Evolutionary conservation across 768 basidiomycete species (phyloP).

Genomic region (Mycena latifolia): DNA sequence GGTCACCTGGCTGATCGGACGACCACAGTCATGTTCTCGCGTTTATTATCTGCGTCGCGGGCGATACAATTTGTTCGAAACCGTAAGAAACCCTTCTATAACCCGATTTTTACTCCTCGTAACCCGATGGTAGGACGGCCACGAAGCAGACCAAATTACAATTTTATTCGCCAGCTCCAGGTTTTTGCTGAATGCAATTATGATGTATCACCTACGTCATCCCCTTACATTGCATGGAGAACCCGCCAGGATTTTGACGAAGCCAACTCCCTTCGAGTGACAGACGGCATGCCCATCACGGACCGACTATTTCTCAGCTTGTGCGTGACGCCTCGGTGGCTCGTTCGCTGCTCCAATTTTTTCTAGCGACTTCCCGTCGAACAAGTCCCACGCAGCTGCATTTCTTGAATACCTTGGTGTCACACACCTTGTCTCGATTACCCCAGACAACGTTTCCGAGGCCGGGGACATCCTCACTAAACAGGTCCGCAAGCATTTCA

Average conservation of each 20-base stretch:
- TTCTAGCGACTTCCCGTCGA: slow-evolving; percentile 53
- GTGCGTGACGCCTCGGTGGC: slow-evolving; percentile 44
- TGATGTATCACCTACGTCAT: slow-evolving; percentile 42
- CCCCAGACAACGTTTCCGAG: slow-evolving; percentile 49
- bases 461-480: slow-evolving; percentile 34
- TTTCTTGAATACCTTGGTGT: slow-evolving; percentile 51
- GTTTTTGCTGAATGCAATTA: slow-evolving; percentile 53
- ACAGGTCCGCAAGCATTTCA: slow-evolving; percentile 49
- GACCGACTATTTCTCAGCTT: slow-evolving; percentile 52
- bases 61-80: slow-evolving; percentile 49
- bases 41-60: slow-evolving; percentile 44
- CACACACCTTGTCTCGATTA: slow-evolving; percentile 55
- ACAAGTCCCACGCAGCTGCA: slow-evolving; percentile 46
- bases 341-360: background rate
- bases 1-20: background rate
- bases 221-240: slow-evolving; percentile 55
- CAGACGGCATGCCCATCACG: slow-evolving; percentile 50
- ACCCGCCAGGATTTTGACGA: slow-evolving; percentile 54
- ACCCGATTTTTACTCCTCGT: slow-evolving; percentile 19
- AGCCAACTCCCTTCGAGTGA: slow-evolving; percentile 48
- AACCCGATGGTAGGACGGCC: slow-evolving; percentile 47
- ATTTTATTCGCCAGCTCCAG: slow-evolving; percentile 55
- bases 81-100: slow-evolving; percentile 39
- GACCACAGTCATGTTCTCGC: slow-evolving; percentile 48
- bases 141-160: slow-evolving; percentile 54